phyloP scores from a whole-genome alignment of 208 protist species.

The Porcisia hertigi region DNA sequence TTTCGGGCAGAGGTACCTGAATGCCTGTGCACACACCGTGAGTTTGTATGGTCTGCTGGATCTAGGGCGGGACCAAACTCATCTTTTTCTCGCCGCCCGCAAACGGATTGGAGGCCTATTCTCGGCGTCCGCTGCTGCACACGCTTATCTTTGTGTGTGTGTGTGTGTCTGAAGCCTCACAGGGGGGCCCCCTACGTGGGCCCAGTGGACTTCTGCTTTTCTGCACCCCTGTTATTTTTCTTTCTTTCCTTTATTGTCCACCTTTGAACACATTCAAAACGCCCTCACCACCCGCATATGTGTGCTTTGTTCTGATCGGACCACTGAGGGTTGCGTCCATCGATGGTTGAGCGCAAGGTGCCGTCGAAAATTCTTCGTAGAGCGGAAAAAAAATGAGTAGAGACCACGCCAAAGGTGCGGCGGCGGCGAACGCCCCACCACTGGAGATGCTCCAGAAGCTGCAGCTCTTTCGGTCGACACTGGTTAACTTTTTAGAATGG shows the following conservation, averaged over 20 bases:
- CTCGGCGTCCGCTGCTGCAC: neutral
- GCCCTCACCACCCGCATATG: neutral
- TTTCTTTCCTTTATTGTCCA: neutral
- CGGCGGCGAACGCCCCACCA: constrained; percentile 48
- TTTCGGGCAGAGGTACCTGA: neutral
- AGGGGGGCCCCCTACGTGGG: neutral
- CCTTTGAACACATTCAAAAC: neutral
- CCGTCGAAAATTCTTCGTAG: neutral
- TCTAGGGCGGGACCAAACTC: neutral
- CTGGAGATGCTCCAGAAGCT: constrained; percentile 75
- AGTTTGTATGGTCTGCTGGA: too few species aligned
- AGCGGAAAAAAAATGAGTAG: constrained; percentile 16
- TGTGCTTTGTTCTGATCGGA: neutral
- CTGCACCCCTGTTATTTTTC: neutral
- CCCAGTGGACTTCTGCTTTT: neutral
- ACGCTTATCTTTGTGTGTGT: neutral
- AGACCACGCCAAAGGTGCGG: constrained; percentile 7
- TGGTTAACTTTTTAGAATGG: constrained; percentile 87
- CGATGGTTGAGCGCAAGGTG: too few species aligned
- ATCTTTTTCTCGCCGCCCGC: neutral
- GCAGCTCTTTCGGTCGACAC: constrained; percentile 86
- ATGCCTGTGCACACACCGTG: too few species aligned
- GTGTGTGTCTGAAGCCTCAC: neutral
- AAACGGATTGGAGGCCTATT: neutral
- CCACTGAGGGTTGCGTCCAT: neutral